phyloP scores from a whole-genome alignment of 2,329 filamentous ascomycete species.

The Verruconis gallopava region DNA sequence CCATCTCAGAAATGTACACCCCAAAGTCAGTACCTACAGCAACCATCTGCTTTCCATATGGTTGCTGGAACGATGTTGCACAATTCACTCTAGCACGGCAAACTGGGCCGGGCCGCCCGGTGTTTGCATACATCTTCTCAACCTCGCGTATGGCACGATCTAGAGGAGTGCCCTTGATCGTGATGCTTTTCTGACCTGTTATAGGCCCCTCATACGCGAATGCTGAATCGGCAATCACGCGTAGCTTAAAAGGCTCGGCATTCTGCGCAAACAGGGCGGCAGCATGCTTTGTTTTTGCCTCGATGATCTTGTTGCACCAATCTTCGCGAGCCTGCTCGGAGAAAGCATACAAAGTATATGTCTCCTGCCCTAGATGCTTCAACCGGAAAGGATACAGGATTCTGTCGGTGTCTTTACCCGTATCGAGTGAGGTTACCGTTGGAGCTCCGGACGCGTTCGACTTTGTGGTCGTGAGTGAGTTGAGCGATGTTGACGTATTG shows the following conservation, averaged over 20 bases:
- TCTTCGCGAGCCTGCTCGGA: constrained; percentile 62
- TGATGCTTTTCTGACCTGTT: constrained; percentile 46
- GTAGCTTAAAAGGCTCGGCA: constrained; percentile 84
- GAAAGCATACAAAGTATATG: constrained; percentile 80
- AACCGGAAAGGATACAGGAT: constrained; percentile 89
- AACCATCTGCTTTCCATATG: constrained; percentile 73
- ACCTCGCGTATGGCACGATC: constrained; percentile 84
- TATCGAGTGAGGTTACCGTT: constrained; percentile 36
- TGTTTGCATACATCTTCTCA: constrained; percentile 55
- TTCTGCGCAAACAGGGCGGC: constrained; percentile 82
- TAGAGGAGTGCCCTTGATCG: constrained; percentile 80
- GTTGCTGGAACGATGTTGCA: constrained; percentile 72
- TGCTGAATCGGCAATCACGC: constrained; percentile 82
- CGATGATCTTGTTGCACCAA: constrained; percentile 88
- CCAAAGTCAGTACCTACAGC: constrained; percentile 93
- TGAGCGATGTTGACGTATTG: constrained; percentile 50
- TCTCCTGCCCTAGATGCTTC: constrained; percentile 88
- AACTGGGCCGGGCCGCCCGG: constrained; percentile 60
- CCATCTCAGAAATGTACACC: constrained; percentile 77
- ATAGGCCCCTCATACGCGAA: constrained; percentile 61
- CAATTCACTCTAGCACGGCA: constrained; percentile 85
- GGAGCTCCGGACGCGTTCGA: constrained; percentile 16
- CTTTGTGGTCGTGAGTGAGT: constrained; percentile 30
- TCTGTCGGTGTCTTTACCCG: constrained; percentile 56
- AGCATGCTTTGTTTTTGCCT: constrained; percentile 89